These are phyloP conservation scores for Trichoderma arundinaceum DNA, from an alignment of 2,329 filamentous ascomycete species.

Conservation along the genomic window DNA sequence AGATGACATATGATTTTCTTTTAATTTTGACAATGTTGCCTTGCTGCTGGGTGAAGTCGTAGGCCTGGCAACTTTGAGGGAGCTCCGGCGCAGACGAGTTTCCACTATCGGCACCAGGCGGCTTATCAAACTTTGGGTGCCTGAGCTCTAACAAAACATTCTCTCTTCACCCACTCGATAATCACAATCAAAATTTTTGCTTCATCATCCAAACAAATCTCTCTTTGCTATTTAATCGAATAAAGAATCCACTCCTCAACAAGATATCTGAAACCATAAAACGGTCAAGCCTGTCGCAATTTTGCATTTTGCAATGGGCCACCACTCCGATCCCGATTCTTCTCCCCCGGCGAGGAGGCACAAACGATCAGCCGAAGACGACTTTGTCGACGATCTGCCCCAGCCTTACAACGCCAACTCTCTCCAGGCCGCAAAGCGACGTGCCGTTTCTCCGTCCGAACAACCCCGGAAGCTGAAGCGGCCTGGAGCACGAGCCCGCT, in stretches of 20 bases:
- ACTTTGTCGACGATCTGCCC: slow-evolving; percentile 54
- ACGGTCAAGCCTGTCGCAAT: neutral
- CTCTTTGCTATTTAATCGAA: neutral
- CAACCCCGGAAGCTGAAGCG: slow-evolving; percentile 70
- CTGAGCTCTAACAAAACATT: neutral
- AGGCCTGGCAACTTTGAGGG: neutral
- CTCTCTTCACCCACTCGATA: neutral
- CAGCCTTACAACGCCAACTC: slow-evolving; percentile 66
- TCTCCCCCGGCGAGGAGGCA: slow-evolving; percentile 32
- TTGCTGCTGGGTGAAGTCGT: neutral
- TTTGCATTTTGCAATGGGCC: slow-evolving; percentile 28
- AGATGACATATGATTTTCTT: no score
- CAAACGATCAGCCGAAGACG: slow-evolving; percentile 45
- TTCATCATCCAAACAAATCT: neutral
- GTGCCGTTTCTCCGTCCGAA: slow-evolving; percentile 60
- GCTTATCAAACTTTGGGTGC: slow-evolving; percentile 8
- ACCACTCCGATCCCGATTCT: slow-evolving; percentile 27
- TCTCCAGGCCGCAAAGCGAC: slow-evolving; percentile 64
- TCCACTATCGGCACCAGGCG: neutral
- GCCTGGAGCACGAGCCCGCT: slow-evolving; percentile 68
- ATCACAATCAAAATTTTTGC: neutral
- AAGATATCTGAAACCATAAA: no score
- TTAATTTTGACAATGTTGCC: no score
- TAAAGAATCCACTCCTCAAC: neutral
- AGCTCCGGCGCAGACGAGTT: neutral